Conservation (phyloP, 1,139 yeast species). For the Meyerozyma smithsonii region DNA sequence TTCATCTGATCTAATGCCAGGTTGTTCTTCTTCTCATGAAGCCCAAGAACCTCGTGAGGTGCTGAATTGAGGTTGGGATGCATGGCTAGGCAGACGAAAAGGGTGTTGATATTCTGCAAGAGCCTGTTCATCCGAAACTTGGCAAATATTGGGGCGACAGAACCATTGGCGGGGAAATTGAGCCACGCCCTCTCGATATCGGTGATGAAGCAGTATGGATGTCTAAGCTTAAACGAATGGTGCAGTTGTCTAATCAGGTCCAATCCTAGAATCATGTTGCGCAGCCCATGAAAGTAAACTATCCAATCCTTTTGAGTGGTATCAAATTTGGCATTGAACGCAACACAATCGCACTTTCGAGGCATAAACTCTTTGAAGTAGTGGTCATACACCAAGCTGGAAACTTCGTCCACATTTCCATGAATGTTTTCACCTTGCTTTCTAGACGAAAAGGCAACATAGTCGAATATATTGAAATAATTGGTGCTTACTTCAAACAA, state of each 20-base stretch:
- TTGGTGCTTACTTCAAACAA: conserved; percentile 36
- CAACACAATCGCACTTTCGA: conserved; percentile 14
- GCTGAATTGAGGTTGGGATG: conserved; percentile 22
- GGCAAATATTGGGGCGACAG: conserved; percentile 29
- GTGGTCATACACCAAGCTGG: conserved; percentile 38
- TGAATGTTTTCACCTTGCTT: conserved; percentile 29
- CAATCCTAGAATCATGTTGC: conserved; percentile 21
- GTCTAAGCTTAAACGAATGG: conserved; percentile 27
- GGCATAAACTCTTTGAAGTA: conserved; percentile 28
- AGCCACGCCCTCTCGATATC: conserved; percentile 31
- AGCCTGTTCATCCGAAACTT: conserved; percentile 43
- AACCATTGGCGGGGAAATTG: conserved; percentile 25
- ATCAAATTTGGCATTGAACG: conserved; percentile 36
- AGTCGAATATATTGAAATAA: conserved; percentile 42
- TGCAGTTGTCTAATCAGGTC: conserved; percentile 35
- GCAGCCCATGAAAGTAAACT: conserved; percentile 18
- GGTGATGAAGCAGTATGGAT: conserved; percentile 37
- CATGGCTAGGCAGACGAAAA: conserved; percentile 35
- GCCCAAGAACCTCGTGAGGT: conserved; percentile 39
- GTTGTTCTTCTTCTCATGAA: conserved; percentile 11
- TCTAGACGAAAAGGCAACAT: conserved; percentile 26
- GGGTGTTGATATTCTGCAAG: conserved; percentile 43
- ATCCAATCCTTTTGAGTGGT: conserved; percentile 31
- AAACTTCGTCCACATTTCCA: conserved; percentile 29
- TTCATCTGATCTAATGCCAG: conserved; percentile 35